Conservation (phyloP, 2,329 filamentous ascomycete genomes). For the Cladorrhinum sp. region DNA sequence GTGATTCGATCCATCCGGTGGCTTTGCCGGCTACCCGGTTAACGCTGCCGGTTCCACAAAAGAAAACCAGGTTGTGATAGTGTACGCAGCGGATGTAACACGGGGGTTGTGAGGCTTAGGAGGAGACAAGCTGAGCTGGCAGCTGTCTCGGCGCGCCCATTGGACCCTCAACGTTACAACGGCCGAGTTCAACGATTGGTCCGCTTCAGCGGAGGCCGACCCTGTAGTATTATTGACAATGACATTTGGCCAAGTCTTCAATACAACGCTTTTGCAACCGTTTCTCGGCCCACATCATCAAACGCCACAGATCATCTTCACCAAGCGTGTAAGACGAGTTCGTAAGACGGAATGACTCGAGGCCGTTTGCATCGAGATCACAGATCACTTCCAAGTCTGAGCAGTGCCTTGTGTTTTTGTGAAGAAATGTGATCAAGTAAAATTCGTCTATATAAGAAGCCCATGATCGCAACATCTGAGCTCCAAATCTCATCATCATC, state of each 20-base stretch:
- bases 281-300: background rate
- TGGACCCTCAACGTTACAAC: too few relatives aligned
- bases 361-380: background rate
- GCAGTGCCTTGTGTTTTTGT: too few relatives aligned
- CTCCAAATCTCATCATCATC: background rate
- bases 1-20: too few relatives aligned
- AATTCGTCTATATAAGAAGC: constrained; percentile 1
- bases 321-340: background rate
- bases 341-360: constrained; percentile 5
- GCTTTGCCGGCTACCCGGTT: background rate
- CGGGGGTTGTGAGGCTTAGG: too few relatives aligned
- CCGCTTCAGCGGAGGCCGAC: too few relatives aligned
- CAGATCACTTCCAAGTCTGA: too few relatives aligned
- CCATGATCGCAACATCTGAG: background rate
- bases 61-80: background rate
- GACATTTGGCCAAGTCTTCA: background rate
- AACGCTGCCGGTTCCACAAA: background rate
- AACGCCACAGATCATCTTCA: background rate
- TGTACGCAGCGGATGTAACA: too few relatives aligned
- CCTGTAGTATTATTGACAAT: too few relatives aligned
- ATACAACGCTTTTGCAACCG: background rate
- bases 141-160: too few relatives aligned
- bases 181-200: background rate
- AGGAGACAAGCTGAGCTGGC: too few relatives aligned
- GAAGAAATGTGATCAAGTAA: background rate